Base-by-base conservation (phyloP, 129 eudicot genomes). In the Gnaphalium uliginosum region DNA sequence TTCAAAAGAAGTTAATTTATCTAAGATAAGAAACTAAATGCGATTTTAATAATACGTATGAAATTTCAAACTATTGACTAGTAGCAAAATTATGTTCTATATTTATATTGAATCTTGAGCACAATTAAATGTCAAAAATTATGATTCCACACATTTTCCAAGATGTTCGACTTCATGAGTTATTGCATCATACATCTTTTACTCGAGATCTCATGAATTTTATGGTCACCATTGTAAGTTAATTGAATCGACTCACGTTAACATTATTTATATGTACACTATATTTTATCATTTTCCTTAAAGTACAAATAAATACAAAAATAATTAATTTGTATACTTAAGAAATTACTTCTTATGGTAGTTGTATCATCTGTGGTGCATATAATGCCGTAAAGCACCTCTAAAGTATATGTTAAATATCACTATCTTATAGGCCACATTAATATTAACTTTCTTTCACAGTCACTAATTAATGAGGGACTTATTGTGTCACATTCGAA, bases 161-260 rank as follows among this genome's bases (percentile, higher is more conserved):
- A 78, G 65, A 62, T 26, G 77, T 71, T 78, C n/a, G 82, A 78
- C 82, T 78, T 70, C 30, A 60, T 10, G 63, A 70, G 76, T 60
- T 43, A 61, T 59, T 61, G 72, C 43, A 60, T 50, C 71, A 56
- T 64, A 43, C 21, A 14, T 4, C 64, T 8, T 6, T 50, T 46
- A 41, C 50, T 41, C 50, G 3, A 43, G 51, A 43, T 43, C 17
- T 13, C 13, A 43, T 18, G 51, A 13, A 43, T 14, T 11, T 46
- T 46, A 46, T 46, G 53, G 18, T 46, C 53, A 46, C 5, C 53
- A 46, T 11, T 46, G 54, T 21, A 43, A 43, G 60, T 61, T 61
- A 74, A 25, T 17, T 43, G 39, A 17, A 24, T 22, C 25, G 4
- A 24, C 29, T 46, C 15, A 69, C 18, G 27, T 37, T 37, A 15